Conservation (phyloP, 2,329 filamentous ascomycete genomes). For the Nemania bipapillata region DNA sequence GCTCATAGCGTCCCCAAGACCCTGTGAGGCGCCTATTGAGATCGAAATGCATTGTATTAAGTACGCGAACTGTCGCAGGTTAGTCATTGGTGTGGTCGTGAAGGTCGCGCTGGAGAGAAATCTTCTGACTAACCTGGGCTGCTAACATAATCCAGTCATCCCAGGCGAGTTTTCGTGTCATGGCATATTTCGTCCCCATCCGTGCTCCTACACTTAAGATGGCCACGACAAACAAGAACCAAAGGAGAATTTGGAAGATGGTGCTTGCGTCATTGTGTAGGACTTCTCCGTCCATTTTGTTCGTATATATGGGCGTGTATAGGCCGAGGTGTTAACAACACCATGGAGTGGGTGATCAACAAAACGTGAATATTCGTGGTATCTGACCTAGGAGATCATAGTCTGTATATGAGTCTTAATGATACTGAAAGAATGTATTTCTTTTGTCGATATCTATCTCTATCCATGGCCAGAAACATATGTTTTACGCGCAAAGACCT, state of each 20-base stretch:
- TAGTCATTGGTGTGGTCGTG: constrained; percentile 1
- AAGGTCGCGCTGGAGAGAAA: not conserved
- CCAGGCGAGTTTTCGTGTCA: constrained; percentile 35
- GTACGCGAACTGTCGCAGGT: constrained; percentile 31
- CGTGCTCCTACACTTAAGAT: constrained; percentile 33
- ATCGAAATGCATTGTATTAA: constrained; percentile 43
- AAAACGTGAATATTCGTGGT: not conserved
- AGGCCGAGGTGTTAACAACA: not conserved
- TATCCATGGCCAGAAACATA: not conserved
- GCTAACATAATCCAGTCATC: constrained; percentile 43
- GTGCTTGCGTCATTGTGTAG: constrained; percentile 28
- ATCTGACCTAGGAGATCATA: not conserved
- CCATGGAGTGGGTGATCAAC: constrained; percentile 1
- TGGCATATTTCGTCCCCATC: constrained; percentile 40
- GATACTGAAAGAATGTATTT: not conserved
- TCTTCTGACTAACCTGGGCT: constrained; percentile 37
- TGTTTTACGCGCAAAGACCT: not conserved
- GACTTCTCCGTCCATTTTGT: constrained; percentile 21
- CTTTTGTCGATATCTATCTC: constrained; percentile 17
- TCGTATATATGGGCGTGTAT: constrained; percentile 8
- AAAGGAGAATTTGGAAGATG: constrained; percentile 38
- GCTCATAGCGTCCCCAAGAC: constrained; percentile 37
- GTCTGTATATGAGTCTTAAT: not conserved
- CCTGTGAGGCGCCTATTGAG: constrained; percentile 38
- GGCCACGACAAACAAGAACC: constrained; percentile 40